Conservation (phyloP, 768 basidiomycete genomes). For the Auricularia auricula-judae region DNA sequence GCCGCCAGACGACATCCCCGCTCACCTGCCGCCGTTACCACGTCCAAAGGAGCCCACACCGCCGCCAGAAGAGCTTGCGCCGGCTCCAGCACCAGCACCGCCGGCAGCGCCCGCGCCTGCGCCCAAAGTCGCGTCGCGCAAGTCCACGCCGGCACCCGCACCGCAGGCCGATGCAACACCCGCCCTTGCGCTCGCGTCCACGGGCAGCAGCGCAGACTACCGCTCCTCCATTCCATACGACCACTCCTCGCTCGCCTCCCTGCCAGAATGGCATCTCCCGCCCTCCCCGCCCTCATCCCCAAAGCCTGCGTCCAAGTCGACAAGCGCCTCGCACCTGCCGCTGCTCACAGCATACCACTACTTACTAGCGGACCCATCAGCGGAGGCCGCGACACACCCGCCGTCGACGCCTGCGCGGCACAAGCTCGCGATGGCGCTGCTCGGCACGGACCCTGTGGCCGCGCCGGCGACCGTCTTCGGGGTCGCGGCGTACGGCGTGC, state of each 20-base stretch:
- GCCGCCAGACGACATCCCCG: constrained; percentile 52
- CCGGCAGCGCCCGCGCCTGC: neutral
- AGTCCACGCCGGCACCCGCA: neutral
- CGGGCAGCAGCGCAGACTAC: constrained; percentile 42
- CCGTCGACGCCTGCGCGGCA: constrained; percentile 53
- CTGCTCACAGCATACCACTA: constrained; percentile 65
- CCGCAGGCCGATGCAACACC: constrained; percentile 11
- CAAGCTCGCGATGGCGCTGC: constrained; percentile 63
- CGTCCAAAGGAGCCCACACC: constrained; percentile 11
- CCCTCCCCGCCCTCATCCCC: constrained; percentile 20
- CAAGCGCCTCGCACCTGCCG: constrained; percentile 50
- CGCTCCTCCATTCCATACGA: constrained; percentile 62
- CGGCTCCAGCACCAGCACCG: constrained; percentile 3
- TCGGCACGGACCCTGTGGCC: constrained; percentile 17
- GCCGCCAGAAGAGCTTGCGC: neutral
- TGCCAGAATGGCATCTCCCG: constrained; percentile 64
- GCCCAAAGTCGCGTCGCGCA: constrained; percentile 15
- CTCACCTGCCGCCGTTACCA: constrained; percentile 62
- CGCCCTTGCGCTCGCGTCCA: constrained; percentile 29
- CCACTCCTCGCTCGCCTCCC: constrained; percentile 54
- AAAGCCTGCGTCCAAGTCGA: constrained; percentile 7
- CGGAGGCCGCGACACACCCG: constrained; percentile 42
- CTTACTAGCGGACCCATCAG: constrained; percentile 40
- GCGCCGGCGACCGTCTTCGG: neutral
- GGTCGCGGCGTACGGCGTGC: neutral